These are phyloP conservation scores for Capsella rubella DNA, from an alignment of 441 rosid species.

Conservation along the genomic window DNA sequence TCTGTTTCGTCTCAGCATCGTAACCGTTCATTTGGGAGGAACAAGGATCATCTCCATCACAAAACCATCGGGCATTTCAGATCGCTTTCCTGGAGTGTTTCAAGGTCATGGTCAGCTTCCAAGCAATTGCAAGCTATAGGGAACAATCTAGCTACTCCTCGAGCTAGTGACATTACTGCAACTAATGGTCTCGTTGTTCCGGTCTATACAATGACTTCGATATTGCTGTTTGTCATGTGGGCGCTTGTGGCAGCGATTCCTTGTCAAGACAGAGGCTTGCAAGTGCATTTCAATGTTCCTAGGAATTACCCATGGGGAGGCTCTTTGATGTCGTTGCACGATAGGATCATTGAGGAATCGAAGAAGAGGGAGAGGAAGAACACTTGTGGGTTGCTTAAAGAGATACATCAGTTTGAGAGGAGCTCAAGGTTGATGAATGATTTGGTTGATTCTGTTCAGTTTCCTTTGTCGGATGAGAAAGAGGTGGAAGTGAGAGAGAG, in stretches of 20 bases:
- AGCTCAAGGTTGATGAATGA: slow-evolving; percentile 66
- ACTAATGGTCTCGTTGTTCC: slow-evolving; percentile 65
- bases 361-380: slow-evolving; percentile 81
- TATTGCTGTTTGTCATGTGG: slow-evolving; percentile 87
- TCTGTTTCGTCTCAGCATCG: slow-evolving; percentile 47
- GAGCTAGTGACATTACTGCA: slow-evolving; percentile 58
- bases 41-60: slow-evolving; percentile 51
- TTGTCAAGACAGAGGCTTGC: slow-evolving; percentile 89
- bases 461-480: slow-evolving; percentile 70
- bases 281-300: slow-evolving; percentile 74
- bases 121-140: slow-evolving; percentile 87
- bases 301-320: slow-evolving; percentile 73
- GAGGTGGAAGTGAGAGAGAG: slow-evolving; percentile 64
- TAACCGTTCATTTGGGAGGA: slow-evolving; percentile 83
- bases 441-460: slow-evolving; percentile 69
- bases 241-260: slow-evolving; percentile 90
- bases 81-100: slow-evolving; percentile 90
- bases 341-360: slow-evolving; percentile 79
- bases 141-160: slow-evolving; percentile 63
- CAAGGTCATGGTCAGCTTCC: slow-evolving; percentile 93
- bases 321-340: slow-evolving; percentile 64
- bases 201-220: slow-evolving; percentile 67
- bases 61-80: slow-evolving; percentile 67
- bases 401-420: slow-evolving; percentile 78
- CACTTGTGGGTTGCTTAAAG: slow-evolving; percentile 79